Percentiles rank a stretch among this genome's conserved stretches.
Evolutionary conservation across 805 yeast species (phyloP).

Genomic region (Nakazawaea holstii): DNA sequence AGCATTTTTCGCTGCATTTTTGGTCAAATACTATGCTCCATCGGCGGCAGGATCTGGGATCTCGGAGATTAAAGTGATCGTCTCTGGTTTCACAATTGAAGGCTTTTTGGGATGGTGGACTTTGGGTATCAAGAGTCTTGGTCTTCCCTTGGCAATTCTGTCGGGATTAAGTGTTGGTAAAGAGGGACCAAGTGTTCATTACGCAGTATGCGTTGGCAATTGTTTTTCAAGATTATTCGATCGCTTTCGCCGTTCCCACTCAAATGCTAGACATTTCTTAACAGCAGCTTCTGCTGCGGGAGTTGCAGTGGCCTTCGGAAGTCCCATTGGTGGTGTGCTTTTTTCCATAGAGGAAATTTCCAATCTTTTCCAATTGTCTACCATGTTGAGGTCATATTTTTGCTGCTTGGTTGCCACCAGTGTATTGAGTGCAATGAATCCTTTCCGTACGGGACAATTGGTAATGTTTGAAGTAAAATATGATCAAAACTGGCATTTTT

Average conservation of each 20-base stretch:
- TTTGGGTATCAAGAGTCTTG: conserved; percentile 66
- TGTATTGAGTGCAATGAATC: conserved; percentile 74
- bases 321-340: conserved; percentile 94
- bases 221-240: conserved; percentile 55
- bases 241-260: conserved; percentile 38
- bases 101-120: conserved; percentile 76
- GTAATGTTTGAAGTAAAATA: conserved; percentile 91
- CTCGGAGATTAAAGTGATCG: conserved; percentile 91
- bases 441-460: conserved; percentile 91
- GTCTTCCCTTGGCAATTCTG: conserved; percentile 86
- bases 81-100: conserved; percentile 78
- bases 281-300: conserved; percentile 97
- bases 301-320: conserved; percentile 96
- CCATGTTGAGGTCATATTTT: conserved; percentile 88
- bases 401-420: conserved; percentile 87
- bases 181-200: conserved; percentile 98
- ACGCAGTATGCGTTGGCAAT: conserved; percentile 94
- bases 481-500: conserved; percentile 79
- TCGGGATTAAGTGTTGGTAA: conserved; percentile 93
- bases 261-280: conserved; percentile 50
- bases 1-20: conserved; percentile 57
- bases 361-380: conserved; percentile 62
- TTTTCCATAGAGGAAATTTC: conserved; percentile 92
- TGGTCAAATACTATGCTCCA: conserved; percentile 74
- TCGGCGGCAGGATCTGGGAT: conserved; percentile 97